A percentile compares a stretch with the other conserved stretches of the same genome.
These are phyloP conservation scores for Serendipita vermifera DNA, from an alignment of 768 basidiomycete genomes.

Conservation along the genomic window DNA sequence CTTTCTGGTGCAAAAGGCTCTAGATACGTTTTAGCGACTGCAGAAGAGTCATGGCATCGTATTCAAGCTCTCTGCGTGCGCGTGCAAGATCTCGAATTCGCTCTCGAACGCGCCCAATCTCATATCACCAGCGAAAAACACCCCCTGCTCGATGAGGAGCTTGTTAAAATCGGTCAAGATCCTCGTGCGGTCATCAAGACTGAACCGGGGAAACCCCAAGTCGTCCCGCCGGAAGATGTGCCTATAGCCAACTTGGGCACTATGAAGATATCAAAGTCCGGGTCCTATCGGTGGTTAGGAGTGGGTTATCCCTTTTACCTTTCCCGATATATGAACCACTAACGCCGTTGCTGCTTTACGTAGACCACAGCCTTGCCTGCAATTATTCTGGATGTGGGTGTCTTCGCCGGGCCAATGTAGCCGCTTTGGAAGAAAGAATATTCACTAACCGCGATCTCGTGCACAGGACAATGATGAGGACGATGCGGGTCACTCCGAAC, in stretches of 20 bases:
- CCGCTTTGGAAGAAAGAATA: no score
- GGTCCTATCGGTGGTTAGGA: conserved; percentile 2
- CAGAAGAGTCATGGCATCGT: conserved; percentile 6
- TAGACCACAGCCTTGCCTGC: neutral
- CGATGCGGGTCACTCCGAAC: no score
- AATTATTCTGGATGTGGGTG: neutral
- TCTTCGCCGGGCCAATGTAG: no score
- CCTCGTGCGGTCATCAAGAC: neutral
- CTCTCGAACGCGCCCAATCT: conserved; percentile 1
- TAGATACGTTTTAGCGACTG: conserved; percentile 1
- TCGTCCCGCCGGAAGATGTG: neutral
- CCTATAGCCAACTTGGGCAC: conserved; percentile 3
- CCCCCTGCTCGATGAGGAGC: neutral
- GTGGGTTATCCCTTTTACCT: neutral
- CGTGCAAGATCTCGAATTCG: conserved; percentile 6
- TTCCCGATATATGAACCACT: neutral
- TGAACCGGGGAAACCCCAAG: neutral
- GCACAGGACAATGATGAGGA: no score
- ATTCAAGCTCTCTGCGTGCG: conserved; percentile 7
- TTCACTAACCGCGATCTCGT: no score
- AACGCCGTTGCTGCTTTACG: neutral
- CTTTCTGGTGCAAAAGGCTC: conserved; percentile 2
- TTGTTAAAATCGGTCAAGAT: conserved; percentile 7
- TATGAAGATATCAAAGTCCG: conserved; percentile 4
- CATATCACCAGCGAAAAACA: neutral